phyloP scores from a whole-genome alignment of 331 rosid species.

The Pyracantha coccinea region DNA sequence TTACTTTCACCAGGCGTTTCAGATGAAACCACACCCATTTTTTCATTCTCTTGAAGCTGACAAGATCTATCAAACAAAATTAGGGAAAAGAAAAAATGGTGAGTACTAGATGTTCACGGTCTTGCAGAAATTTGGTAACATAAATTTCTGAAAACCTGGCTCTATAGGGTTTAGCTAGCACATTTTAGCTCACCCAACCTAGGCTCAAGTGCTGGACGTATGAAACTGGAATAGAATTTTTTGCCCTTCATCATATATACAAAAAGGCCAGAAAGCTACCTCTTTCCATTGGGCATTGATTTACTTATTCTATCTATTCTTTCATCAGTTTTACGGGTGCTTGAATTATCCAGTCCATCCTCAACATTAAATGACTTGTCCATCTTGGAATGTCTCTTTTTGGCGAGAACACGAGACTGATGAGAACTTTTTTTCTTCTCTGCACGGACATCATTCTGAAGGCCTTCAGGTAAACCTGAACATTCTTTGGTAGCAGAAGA shows the following conservation, averaged over 20 bases:
- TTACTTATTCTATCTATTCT: slow-evolving; percentile 23
- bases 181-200: not conserved
- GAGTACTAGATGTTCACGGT: not conserved
- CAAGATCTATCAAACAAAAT: slow-evolving; percentile 31
- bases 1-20: slow-evolving; percentile 24
- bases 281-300: slow-evolving; percentile 23
- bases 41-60: slow-evolving; percentile 43
- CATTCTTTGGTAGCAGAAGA: slow-evolving; percentile 30
- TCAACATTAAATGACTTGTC: slow-evolving; percentile 29
- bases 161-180: not conserved
- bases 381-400: slow-evolving; percentile 27
- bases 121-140: not conserved
- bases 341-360: slow-evolving; percentile 25
- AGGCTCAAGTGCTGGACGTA: not conserved
- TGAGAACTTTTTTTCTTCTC: slow-evolving; percentile 31
- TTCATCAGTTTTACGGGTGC: slow-evolving; percentile 14
- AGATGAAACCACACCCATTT: slow-evolving; percentile 18
- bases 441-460: slow-evolving; percentile 10
- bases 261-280: slow-evolving; percentile 30
- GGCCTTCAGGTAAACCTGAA: slow-evolving; percentile 23
- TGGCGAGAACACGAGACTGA: slow-evolving; percentile 9
- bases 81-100: slow-evolving; percentile 1
- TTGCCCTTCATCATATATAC: not conserved
- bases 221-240: not conserved
- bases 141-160: not conserved